phyloP scores from a whole-genome alignment of 2,329 filamentous ascomycete genomes.

The Leptodontidium sp. region DNA sequence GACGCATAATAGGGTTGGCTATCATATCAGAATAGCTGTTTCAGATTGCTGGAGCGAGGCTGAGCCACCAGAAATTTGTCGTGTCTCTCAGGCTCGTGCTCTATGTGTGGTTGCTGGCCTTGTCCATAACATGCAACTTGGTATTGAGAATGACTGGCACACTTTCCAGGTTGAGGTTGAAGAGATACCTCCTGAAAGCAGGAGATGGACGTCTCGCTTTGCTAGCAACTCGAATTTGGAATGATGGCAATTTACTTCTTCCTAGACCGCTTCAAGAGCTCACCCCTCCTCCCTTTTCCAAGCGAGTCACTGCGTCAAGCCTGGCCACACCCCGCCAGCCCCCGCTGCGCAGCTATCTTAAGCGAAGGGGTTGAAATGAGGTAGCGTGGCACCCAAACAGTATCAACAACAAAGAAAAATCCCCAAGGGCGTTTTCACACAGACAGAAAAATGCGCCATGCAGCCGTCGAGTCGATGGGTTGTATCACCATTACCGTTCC shows the following conservation, averaged over 20 bases:
- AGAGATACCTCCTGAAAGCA: neutral
- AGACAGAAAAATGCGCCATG: neutral
- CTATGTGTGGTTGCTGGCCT: neutral
- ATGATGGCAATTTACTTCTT: neutral
- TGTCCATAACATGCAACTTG: conserved; percentile 7
- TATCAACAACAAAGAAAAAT: conserved; percentile 6
- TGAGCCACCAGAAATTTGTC: neutral
- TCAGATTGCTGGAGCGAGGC: conserved; percentile 9
- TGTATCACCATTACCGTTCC: conserved; percentile 1
- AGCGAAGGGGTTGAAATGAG: neutral
- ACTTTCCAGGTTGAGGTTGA: neutral
- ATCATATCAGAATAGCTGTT: conserved; percentile 16
- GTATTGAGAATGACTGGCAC: neutral
- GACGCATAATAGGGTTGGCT: conserved; percentile 12
- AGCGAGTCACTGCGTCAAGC: neutral
- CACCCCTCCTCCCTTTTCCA: neutral
- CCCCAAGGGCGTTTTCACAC: neutral
- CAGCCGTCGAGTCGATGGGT: neutral
- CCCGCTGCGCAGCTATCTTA: neutral
- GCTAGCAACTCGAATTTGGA: neutral
- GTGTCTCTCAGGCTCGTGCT: neutral
- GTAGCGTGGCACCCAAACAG: neutral
- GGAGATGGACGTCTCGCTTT: neutral
- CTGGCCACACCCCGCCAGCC: neutral
- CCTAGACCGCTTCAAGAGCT: neutral